Evolutionary conservation across 257 asterid species (phyloP), one percentile per base, ranked within the genome.

Genomic region (Sherardia arvensis): DNA sequence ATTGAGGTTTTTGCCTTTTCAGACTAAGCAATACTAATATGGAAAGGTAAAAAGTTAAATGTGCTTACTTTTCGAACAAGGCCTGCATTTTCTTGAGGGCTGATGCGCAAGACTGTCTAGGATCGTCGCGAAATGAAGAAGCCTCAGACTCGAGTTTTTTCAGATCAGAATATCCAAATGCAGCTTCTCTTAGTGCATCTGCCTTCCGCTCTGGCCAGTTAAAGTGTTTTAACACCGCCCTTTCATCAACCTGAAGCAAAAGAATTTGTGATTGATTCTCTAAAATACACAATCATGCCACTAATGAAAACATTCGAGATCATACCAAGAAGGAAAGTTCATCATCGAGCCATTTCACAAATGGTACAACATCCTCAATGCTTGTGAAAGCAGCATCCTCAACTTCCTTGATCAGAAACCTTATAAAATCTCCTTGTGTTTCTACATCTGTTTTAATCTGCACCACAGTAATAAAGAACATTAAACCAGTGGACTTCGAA

Each of bases 321-420:
- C 45, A 32, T 59, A 92, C 99, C 96, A 93, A 71, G 79, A 77
- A 83, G 25, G 96, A 90, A 53, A 93, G 97, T 74, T 93, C 99
- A 64, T 93, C 97, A 54, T 93, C 99, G 22, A 93, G 99, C 99
- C 99, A 93, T 76, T 93, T 93, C 7, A 93, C 99, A 62, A 93
- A 93, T 45, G 94, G 86, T 29, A 90, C 85, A 51, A 93, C 95
- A 77, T 93, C 99, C 65, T 90, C 95, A 72, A 93, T 93, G 77
- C 87, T 90, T 18, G 84, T 74, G 66, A 90, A 93, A 55, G 87
- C 88, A 70, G 99, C 96, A 40, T 71, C 83, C 73, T 81, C 95
- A 48, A 93, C 95, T 79, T 93, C 97, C 74, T 84, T 90, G 78
- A 90, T 90, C 77, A 93, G 80, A 73, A 76, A 93, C 72, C 85